phyloP scores from a whole-genome alignment of 768 basidiomycete species.

The Tricholoma sp. region DNA sequence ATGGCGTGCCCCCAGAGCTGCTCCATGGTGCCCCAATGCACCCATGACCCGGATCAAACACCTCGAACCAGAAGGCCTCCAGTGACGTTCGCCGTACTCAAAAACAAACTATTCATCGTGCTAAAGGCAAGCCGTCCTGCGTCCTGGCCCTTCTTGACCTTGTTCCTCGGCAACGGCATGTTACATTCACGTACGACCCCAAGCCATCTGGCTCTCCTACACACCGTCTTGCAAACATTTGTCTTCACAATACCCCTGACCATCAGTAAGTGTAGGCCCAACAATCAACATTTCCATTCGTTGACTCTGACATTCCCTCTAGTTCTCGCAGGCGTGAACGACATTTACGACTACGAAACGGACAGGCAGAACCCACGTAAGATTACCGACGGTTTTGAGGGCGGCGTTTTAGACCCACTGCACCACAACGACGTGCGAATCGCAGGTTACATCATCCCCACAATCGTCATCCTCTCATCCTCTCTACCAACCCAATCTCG shows the following conservation, averaged over 20 bases:
- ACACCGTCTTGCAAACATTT: background rate
- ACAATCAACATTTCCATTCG: no score
- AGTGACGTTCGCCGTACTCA: background rate
- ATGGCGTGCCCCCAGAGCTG: no score
- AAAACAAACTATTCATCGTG: background rate
- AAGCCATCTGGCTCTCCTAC: background rate
- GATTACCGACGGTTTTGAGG: slow-evolving; percentile 7
- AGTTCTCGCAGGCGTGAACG: slow-evolving; percentile 14
- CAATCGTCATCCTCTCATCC: slow-evolving; percentile 4
- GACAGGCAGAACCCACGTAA: slow-evolving; percentile 14
- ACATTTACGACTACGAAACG: slow-evolving; percentile 11
- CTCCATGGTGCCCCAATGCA: no score
- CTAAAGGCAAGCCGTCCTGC: background rate
- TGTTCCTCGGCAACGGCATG: background rate
- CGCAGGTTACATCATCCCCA: slow-evolving; percentile 9
- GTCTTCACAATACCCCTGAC: background rate
- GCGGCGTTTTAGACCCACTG: slow-evolving; percentile 7
- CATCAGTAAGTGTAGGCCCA: background rate
- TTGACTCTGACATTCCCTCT: background rate
- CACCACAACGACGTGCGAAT: slow-evolving; percentile 6
- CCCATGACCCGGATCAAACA: no score
- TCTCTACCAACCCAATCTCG: slow-evolving; percentile 3
- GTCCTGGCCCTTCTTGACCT: background rate
- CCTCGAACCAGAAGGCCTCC: no score
- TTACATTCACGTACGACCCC: background rate